Percentiles rank a stretch among this genome's conserved stretches.
Evolutionary conservation across 179 eudicot species (phyloP).

Genomic region (Pouteria campechiana): DNA sequence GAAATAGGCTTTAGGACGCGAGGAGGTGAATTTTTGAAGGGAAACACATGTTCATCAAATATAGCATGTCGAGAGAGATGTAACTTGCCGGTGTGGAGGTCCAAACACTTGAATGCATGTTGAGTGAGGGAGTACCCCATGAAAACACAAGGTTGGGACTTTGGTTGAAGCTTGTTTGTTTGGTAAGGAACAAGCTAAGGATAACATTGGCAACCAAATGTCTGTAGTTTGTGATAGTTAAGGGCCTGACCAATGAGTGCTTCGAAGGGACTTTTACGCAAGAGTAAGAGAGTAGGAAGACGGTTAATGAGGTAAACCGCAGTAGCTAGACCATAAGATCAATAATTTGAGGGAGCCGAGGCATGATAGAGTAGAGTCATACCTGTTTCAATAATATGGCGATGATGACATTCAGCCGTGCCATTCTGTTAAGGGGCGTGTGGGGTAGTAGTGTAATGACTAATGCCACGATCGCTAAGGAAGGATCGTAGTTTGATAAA

Average conservation of each 20-base stretch:
- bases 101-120: not conserved
- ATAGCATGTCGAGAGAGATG: not conserved
- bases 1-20: not conserved
- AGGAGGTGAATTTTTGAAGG: not conserved
- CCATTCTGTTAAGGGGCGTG: slow-evolving; percentile 5
- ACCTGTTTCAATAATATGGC: not conserved
- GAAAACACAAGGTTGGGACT: not conserved
- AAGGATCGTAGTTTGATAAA: not conserved
- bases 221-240: not conserved
- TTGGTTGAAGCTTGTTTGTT: not conserved
- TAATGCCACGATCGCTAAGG: not conserved
- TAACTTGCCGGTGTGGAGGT: not conserved
- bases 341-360: not conserved
- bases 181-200: not conserved
- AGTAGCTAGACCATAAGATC: not conserved
- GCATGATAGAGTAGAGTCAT: not conserved
- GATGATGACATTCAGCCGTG: not conserved
- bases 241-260: not conserved
- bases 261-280: not conserved
- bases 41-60: not conserved
- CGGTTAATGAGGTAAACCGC: not conserved
- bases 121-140: not conserved
- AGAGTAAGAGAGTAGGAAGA: not conserved
- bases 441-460: not conserved
- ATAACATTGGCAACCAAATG: not conserved